phyloP scores from a whole-genome alignment of 306 rosid genomes.

The Vachellia pachyceras region DNA sequence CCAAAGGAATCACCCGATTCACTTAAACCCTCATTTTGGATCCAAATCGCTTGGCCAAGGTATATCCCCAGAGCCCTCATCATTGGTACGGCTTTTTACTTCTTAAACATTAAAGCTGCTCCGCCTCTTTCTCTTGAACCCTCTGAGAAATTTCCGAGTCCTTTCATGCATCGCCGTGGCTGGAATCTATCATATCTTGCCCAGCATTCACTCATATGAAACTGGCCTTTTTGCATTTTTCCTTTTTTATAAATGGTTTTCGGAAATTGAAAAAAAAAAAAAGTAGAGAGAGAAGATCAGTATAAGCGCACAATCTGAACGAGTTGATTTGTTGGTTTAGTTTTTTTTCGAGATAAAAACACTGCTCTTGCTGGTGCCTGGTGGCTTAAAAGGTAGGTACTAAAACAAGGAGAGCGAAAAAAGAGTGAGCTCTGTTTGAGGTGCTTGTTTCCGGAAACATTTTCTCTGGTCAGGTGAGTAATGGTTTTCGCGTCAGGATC shows the following conservation, averaged over 20 bases:
- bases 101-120: neutral
- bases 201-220: neutral
- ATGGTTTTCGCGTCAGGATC: neutral
- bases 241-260: neutral
- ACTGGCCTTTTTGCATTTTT: neutral
- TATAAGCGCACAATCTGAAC: neutral
- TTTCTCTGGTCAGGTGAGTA: neutral
- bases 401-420: neutral
- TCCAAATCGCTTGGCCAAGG: neutral
- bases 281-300: neutral
- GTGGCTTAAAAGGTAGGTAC: neutral
- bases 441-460: neutral
- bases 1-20: neutral
- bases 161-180: neutral
- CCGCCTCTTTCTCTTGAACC: neutral
- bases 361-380: neutral
- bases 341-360: neutral
- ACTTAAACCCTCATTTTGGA: neutral
- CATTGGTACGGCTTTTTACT: constrained; percentile 4
- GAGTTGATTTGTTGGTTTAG: neutral
- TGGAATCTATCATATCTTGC: neutral
- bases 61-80: neutral
- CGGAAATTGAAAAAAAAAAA: neutral
- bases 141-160: neutral
- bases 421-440: constrained; percentile 9